These are phyloP conservation scores for Nepenthes mirabilis DNA, from an alignment of 148 eudicot genomes.

Conservation along the genomic window DNA sequence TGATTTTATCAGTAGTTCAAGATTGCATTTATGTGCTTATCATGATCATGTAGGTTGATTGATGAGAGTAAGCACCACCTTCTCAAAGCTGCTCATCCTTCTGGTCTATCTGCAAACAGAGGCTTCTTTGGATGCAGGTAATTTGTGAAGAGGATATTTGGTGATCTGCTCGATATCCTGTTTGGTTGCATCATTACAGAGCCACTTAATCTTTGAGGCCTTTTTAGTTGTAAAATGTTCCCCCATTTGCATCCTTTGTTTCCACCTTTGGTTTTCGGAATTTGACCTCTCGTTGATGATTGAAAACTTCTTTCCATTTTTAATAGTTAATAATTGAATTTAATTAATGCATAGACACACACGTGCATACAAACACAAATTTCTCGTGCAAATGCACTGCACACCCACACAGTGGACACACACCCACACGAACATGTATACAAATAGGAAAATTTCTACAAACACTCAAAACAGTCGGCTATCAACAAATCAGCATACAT, in stretches of 20 bases:
- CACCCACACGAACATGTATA: no score
- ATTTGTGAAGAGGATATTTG: neutral
- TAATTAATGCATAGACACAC: no score
- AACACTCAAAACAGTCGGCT: no score
- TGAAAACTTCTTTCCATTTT: neutral
- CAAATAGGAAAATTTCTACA: no score
- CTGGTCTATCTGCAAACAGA: constrained; percentile 92
- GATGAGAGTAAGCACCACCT: constrained; percentile 73
- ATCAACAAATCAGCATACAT: no score
- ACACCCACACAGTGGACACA: no score
- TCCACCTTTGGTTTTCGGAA: neutral
- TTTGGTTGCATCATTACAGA: neutral
- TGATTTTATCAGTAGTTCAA: no score
- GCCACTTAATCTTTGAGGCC: neutral
- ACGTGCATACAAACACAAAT: no score
- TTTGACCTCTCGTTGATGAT: neutral
- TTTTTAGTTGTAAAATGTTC: no score
- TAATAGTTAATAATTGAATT: no score
- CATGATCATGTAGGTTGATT: constrained; percentile 43
- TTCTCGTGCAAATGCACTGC: no score
- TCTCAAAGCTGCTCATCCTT: constrained; percentile 95
- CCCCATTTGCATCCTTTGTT: neutral
- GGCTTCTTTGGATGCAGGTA: constrained; percentile 99
- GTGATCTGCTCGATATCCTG: neutral
- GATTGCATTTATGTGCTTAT: no score